Percentiles rank a stretch among this genome's conserved stretches.
phyloP scores from a whole-genome alignment of 305 asterid genomes.

The Fraxinus platypoda region DNA sequence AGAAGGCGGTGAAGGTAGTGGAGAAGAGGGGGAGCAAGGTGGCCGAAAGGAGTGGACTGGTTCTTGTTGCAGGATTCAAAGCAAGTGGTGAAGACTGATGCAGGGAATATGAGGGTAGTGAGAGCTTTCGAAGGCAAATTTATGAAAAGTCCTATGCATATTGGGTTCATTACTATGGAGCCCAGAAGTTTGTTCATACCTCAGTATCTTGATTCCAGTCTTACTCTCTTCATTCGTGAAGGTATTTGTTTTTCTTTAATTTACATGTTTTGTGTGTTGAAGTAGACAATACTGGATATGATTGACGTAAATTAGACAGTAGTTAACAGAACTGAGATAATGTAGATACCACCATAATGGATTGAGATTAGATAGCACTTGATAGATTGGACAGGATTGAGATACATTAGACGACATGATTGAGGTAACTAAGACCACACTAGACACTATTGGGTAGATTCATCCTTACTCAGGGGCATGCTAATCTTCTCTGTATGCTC shows the following conservation, averaged over 20 bases:
- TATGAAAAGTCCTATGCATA: constrained; percentile 44
- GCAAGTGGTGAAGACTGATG: constrained; percentile 58
- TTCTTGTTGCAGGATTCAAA: constrained; percentile 59
- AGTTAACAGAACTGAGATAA: background rate
- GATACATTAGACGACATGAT: background rate
- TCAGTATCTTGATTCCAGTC: constrained; percentile 73
- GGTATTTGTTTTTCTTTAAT: constrained; percentile 29
- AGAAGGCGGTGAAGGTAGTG: constrained; percentile 5
- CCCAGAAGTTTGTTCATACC: constrained; percentile 69
- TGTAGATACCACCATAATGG: background rate
- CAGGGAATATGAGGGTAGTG: constrained; percentile 66
- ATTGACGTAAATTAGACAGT: background rate
- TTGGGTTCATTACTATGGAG: constrained; percentile 82
- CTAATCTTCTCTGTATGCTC: background rate
- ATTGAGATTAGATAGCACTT: background rate
- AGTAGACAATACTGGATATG: too few species aligned
- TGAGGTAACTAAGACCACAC: background rate
- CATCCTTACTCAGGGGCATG: background rate
- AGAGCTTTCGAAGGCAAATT: constrained; percentile 31
- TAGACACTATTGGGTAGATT: background rate
- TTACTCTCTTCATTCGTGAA: constrained; percentile 64
- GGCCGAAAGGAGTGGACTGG: constrained; percentile 31
- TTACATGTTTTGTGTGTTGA: background rate
- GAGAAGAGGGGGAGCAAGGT: constrained; percentile 38
- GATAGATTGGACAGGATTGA: background rate